Base-by-base conservation (phyloP, 352 stramenopile genomes). In the Blastocystis sp. region DNA sequence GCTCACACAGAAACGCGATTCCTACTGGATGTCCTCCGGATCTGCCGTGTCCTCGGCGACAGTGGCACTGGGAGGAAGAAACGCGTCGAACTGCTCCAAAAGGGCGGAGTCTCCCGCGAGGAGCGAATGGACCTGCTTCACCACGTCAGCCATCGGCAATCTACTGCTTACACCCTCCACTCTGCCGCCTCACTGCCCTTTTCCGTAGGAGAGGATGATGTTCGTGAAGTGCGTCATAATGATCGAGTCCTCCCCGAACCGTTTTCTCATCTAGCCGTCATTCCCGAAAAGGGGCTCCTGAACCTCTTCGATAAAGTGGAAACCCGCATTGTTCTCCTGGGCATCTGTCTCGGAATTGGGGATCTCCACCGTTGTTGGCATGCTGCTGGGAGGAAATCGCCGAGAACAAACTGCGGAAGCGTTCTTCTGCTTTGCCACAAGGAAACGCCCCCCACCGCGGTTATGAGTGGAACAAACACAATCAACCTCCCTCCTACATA, bases 401-500 rank as follows among this genome's bases (percentile, higher is more conserved):
- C 28, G 28, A 34, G 28, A 34, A 34, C 28, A 34, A 34, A 34
- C 28, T 34, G 28, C 28, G 28, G 28, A 34, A 34, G 28, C 28
- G 28, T 34, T 34, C 17, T 63, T 63, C 17, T 17, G 11, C 61
- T 40, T n/a, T 66, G 40, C 28, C 11, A 66, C 40, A 7, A 7
- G 40, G n/a, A 14, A 34, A 40, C 61, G 17, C 17, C 3, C 40
- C 40, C 7, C 28, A 66, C 4, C 28, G n/a, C n/a, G 40, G 61
- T 66, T 17, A 7, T 40, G 61, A 66, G 40, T n/a, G 40, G 48
- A 71, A 71, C 24, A 71, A 28, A 71, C 6, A 6, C 28, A 65
- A 34, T 9, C 64, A 81, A 68, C 64, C 45, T 66, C 61, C 40
- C 17, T 38, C n/a, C 63, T 60, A 81, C 71, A 81, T 81, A 45